Evolutionary conservation across 2,329 filamentous ascomycete genomes (phyloP), one percentile per base, ranked within the genome.

Genomic region (Ploettnerulaceae sp.): DNA sequence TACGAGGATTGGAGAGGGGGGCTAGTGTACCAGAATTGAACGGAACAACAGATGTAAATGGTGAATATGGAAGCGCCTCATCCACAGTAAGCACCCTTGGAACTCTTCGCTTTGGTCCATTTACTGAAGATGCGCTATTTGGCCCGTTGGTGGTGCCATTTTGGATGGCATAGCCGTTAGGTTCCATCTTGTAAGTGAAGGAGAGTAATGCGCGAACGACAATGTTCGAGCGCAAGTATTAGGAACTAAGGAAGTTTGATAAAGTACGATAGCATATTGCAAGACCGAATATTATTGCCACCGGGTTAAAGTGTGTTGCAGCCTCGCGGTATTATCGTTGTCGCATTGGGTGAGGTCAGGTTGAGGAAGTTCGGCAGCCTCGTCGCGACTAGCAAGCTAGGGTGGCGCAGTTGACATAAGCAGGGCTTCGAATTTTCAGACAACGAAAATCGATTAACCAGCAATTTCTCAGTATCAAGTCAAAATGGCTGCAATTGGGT

Each of bases 401-500:
- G n/a, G n/a, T n/a, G n/a, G n/a, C n/a, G n/a, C 14, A n/a, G 34
- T 42, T 48, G 45, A 20, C 31, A 8, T 42, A 51, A 44, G 48
- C 48, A 47, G 22, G 48, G 44, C 48, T 43, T 17, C 33, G 12
- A 48, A 40, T 25, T 34, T 7, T 26, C 17, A n/a, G 17, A 26
- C 11, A 29, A 24, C 18, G 7, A 33, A 25, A 14, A 8, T 5
- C 36, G 6, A 32, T 22, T n/a, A 18, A 38, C 15, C 22, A 32
- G 11, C 12, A 37, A 37, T 25, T 37, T 21, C 34, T 34, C 35
- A 35, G 20, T 6, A 22, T 21, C 25, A 38, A 45, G 5, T 31
- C 44, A 71, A 58, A 52, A 96, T 96, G 91, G 82, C 90, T 55
- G 82, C 87, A 14, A 89, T 96, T 57, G 91, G 89, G 46, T 91